A percentile compares a stretch with the other conserved stretches of the same genome.
Evolutionary conservation across 2,329 filamentous ascomycete genomes (phyloP).

Genomic region (Helicocarpus griseus): DNA sequence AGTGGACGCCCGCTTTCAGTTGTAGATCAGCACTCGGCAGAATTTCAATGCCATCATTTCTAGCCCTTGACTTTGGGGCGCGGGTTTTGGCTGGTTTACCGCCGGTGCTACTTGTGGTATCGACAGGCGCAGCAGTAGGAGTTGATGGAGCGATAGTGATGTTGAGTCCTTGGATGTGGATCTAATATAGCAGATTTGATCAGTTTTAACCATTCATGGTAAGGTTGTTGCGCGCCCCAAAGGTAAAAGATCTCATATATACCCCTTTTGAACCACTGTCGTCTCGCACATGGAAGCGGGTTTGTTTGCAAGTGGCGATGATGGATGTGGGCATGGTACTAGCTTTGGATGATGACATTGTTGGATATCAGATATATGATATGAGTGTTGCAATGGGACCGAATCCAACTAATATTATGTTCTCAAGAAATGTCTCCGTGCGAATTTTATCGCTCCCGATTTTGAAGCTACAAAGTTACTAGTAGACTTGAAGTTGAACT

Average conservation of each 20-base stretch:
- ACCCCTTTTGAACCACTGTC: constrained; percentile 48
- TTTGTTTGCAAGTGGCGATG: constrained; percentile 57
- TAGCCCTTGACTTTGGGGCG: constrained; percentile 43
- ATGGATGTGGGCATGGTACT: constrained; percentile 30
- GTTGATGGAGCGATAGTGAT: constrained; percentile 50
- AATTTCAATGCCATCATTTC: constrained; percentile 49
- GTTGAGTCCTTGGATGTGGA: constrained; percentile 63
- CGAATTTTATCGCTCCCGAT: too few relatives aligned
- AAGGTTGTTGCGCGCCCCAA: too few relatives aligned
- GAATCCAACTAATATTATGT: neutral
- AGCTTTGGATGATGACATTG: neutral
- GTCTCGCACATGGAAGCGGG: constrained; percentile 52
- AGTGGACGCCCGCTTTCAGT: constrained; percentile 62
- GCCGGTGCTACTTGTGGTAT: constrained; percentile 12
- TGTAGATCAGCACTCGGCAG: constrained; percentile 59
- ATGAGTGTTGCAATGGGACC: neutral
- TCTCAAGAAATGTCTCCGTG: neutral
- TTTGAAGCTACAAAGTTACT: too few relatives aligned
- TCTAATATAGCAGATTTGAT: constrained; percentile 30
- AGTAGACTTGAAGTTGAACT: too few relatives aligned
- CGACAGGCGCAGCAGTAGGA: neutral
- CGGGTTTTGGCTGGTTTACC: constrained; percentile 22
- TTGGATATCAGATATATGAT: neutral
- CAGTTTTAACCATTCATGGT: too few relatives aligned
- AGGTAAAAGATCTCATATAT: constrained; percentile 5